A percentile compares a stretch with the other conserved stretches of the same genome.
These are phyloP conservation scores for Kwoniella europaea DNA, from an alignment of 768 basidiomycete species.

Conservation along the genomic window DNA sequence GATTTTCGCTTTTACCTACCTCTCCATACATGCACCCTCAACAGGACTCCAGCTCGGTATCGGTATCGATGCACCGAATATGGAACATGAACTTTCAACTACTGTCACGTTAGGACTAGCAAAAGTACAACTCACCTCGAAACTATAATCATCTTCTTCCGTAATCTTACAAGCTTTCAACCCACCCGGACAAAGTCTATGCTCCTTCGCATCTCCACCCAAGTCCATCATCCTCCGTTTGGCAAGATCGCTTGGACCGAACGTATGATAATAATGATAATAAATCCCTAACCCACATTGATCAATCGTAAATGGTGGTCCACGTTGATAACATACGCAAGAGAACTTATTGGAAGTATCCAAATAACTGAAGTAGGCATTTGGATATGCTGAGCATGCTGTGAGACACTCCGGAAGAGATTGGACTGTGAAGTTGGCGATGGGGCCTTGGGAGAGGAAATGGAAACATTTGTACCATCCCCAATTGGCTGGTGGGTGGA, in stretches of 20 bases:
- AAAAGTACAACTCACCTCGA: neutral
- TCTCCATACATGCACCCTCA: slow-evolving; percentile 7
- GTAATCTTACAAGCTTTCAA: slow-evolving; percentile 1
- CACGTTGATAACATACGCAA: slow-evolving; percentile 12
- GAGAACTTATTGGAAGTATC: neutral
- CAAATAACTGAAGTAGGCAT: slow-evolving; percentile 1
- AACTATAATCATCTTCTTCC: neutral
- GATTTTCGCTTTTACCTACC: neutral
- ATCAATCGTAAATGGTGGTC: slow-evolving; percentile 7
- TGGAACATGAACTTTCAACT: neutral
- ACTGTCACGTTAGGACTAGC: neutral
- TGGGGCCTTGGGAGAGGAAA: slow-evolving; percentile 1
- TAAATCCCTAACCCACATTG: neutral
- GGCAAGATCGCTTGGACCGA: neutral
- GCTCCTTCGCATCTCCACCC: neutral
- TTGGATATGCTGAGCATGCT: neutral
- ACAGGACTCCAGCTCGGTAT: slow-evolving; percentile 9
- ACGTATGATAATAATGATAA: slow-evolving; percentile 8
- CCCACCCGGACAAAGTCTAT: neutral
- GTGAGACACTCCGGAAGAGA: neutral
- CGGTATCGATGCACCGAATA: slow-evolving; percentile 9
- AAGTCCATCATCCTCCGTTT: neutral
- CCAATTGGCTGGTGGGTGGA: slow-evolving; percentile 1
- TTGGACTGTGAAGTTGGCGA: neutral
- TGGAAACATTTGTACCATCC: slow-evolving; percentile 14